Conservation (phyloP, 2,329 filamentous ascomycete species). For the Arthroderma uncinatum region DNA sequence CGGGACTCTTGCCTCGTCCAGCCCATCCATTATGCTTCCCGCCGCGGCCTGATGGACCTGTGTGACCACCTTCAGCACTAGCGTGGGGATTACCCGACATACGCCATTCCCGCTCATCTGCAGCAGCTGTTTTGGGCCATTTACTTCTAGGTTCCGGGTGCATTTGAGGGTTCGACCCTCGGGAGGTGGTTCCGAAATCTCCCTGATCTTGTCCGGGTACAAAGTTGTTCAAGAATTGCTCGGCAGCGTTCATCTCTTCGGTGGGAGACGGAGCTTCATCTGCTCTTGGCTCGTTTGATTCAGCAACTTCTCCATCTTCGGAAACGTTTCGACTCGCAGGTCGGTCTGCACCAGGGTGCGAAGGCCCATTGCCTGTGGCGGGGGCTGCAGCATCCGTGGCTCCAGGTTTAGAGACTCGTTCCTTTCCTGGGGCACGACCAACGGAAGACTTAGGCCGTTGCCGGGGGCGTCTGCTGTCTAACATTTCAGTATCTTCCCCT, state of each 20-base stretch:
- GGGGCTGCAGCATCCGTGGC: not conserved
- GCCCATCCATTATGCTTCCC: slow-evolving; percentile 11
- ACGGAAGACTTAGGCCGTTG: not conserved
- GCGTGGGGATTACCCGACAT: slow-evolving; percentile 8
- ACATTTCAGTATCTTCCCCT: not conserved
- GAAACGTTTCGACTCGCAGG: slow-evolving; percentile 18
- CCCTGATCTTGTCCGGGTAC: slow-evolving; percentile 17
- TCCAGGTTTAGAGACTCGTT: not conserved
- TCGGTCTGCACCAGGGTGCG: not conserved
- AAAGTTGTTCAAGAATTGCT: slow-evolving; percentile 30
- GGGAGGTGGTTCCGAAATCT: slow-evolving; percentile 8
- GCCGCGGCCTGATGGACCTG: slow-evolving; percentile 4
- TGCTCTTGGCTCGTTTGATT: slow-evolving; percentile 12
- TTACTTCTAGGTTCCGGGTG: slow-evolving; percentile 7
- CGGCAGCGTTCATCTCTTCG: slow-evolving; percentile 27
- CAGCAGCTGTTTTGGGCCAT: slow-evolving; percentile 3
- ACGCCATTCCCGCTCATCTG: slow-evolving; percentile 15
- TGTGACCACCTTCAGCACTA: slow-evolving; percentile 12
- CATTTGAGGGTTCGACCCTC: slow-evolving; percentile 8
- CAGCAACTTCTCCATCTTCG: slow-evolving; percentile 29
- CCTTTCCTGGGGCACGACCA: not conserved
- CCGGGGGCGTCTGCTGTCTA: not conserved
- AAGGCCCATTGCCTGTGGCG: not conserved
- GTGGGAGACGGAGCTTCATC: slow-evolving; percentile 10
- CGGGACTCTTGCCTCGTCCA: slow-evolving; percentile 13